Base-by-base conservation (phyloP, 164 flowering plant species). In the grape (Vitis vinifera) region DNA sequence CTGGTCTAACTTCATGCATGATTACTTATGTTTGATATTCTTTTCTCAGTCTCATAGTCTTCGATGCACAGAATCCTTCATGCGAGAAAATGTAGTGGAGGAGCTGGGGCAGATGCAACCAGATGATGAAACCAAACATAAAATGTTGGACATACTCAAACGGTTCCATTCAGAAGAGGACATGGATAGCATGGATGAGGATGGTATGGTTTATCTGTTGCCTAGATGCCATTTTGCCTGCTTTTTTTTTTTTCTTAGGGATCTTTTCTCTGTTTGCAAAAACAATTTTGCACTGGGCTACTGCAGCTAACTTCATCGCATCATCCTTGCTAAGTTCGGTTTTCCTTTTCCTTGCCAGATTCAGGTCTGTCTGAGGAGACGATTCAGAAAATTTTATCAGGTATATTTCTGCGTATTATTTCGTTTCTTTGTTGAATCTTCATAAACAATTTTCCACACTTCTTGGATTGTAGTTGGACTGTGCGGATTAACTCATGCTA, bases 61-160 rank as follows among this genome's bases (percentile, higher is more conserved):
- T 75, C 87, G 86, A 1, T 95, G 98, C 77, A 91, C 96, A 3
- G 99, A 95, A 74, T 91, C 98, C 6, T 95, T 91, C 76, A 95
- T 91, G 97, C 80, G 87, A 75, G 99, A 95, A 61, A 93, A 95
- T 88, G 99, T 93, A n/a, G 76, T 84, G 74, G 87, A 74, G 56
- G 97, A 90, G 79, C 71, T 95, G 80, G 76, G 59, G 67, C 94
- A 86, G 49, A 62, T 90, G 71, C 83, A 80, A 62, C 84, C 97
- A 13, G 84, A 89, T 68, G 96, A 90, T 76, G 84, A 75, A 78
- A 78, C 87, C 47, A 95, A 87, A 68, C 76, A n/a, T 17, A 95
- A 89, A 78, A 95, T 90, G 98, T 59, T 93, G 8, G 91, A 91
- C 49, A 90, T 95, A 61, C 84, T 95, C 64, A 90, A 85, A 56